Base-by-base conservation (phyloP, 129 eudicot species). In the Heracleum sosnowskyi region DNA sequence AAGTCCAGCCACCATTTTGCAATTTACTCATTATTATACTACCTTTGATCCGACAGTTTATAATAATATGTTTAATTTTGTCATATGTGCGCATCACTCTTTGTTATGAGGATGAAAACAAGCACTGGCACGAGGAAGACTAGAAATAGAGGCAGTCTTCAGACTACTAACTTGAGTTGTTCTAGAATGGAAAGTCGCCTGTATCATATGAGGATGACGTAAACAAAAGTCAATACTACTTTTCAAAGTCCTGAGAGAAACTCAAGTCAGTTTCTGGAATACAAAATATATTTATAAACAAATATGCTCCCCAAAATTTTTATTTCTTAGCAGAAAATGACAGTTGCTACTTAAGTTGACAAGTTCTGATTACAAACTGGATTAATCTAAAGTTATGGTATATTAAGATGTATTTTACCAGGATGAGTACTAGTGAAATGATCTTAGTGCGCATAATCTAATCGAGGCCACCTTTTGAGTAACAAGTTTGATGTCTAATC, bases 141-240 rank as follows among this genome's bases (percentile, higher is more conserved):
- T 18, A 51, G 60, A 51, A 51, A n/a, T n/a, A n/a, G n/a, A n/a
- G n/a, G 28, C 28, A 55, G 64, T 22, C 31, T 55, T 55, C 31
- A 24, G 64, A 55, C n/a, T n/a, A n/a, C n/a, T n/a, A n/a, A 55
- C 29, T 55, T 24, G 31, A 55, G 28, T 20, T 51, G 60, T 24
- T 24, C 63, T 53, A 22, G 63, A 7, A 53, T 22, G 26, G 60
- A 47, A 51, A 51, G n/a, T n/a, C n/a, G n/a, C n/a, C n/a, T n/a
- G n/a, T n/a, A n/a, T n/a, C n/a, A 53, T 24, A 22, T 22, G 63
- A 8, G 8, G 66, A 57, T 57, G 31, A 57, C n/a, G 29, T 57
- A n/a, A 57, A 10, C 66, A n/a, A 57, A 57, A n/a, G 66, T 57
- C 66, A 57, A 57, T 57, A 57, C 64, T 55, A 55, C 64, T 55